Base-by-base conservation (phyloP, 2,329 filamentous ascomycete genomes). In the Trichoderma koningiopsis region DNA sequence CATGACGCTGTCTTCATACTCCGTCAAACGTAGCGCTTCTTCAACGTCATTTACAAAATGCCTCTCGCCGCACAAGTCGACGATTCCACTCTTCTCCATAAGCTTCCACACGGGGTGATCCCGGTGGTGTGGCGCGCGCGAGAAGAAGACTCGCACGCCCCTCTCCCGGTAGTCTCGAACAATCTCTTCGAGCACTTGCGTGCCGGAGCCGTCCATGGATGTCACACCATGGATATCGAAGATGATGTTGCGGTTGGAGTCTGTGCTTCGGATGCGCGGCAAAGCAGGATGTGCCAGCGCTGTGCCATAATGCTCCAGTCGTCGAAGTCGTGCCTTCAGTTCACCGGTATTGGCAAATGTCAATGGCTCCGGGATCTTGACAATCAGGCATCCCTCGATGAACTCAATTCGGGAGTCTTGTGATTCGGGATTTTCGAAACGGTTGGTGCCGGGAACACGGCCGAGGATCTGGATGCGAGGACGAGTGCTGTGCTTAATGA, bases 201-300 rank as follows among this genome's bases (percentile, higher is more conserved):
- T 92, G 1, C 95, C 96, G 0, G 94, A 97, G 6, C 94, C 96
- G 77, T 99, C 96, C 75, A 99, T 89, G 33, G 91, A 92, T 0
- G 94, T 97, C 3, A 99, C 96, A n/a, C 96, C 96, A 74, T 98
- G 95, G 8, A 98, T 94, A 77, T 99, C 96, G 76, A 99, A 98
- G 71, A 99, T 94, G 79, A 99, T 86, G 76, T 97, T 97, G 74
- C 89, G 88, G 78, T 97, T 97, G 75, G 92, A 90, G 71, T 95
- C 91, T n/a, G 89, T 87, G 31, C 86, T 84, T 5, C 94, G 87
- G 16, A 97, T 85, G 3, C 92, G 87, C 0, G 96, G 96, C 22
- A 97, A 84, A 0, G 94, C 94, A 0, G 96, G 96, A 75, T 98
- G 96, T 0, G 92, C 93, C 65, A 87, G 84, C 57, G 85, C 90